Base-by-base conservation (phyloP, 176 grass and related monocot genomes). In the Juncus inflexus region DNA sequence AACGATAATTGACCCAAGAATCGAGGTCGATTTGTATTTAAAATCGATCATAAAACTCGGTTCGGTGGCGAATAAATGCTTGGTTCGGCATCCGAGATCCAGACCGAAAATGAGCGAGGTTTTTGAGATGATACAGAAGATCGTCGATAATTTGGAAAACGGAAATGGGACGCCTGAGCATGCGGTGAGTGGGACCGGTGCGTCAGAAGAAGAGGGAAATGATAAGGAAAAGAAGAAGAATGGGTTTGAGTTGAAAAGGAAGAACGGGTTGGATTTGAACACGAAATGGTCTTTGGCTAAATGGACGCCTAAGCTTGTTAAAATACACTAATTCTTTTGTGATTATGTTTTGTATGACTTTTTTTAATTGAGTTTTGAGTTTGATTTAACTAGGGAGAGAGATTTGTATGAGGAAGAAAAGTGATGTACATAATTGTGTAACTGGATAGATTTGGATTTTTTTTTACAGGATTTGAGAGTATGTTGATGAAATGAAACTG, bases 51-150 rank as follows among this genome's bases (percentile, higher is more conserved):
- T 74, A 62, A 83, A 83, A 77, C 78, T 97, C 3, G 84, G 84
- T 3, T 75, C 85, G 0, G 77, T 89, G 53, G 92, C 92, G 37
- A 97, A 89, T 51, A 88, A 75, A 55, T 97, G 92, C 40, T 69
- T 97, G 35, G 63, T 83, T 49, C 92, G 92, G 11, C 75, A 86
- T 11, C 70, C 85, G 3, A 91, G 58, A 60, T 72, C 84, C 5
- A 77, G 85, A 40, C 92, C 92, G 1, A 97, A 89, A 79, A 97
- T 91, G 87, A 97, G 92, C 0, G 82, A 97, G 77, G 92, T 97
- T 16, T 16, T 89, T 45, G 80, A 86, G 42, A 97, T 91, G 92
- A 79, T 97, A 38, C 74, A 84, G 74, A 91, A 83, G 64, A 91
- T 97, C 2, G 12, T 91, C 0, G 79, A 86, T 28, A 86, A 71